Percentiles rank a stretch among this genome's conserved stretches.
Conservation (phyloP, 495 filamentous ascomycete species). For the Thermothielavioides terrestris region DNA sequence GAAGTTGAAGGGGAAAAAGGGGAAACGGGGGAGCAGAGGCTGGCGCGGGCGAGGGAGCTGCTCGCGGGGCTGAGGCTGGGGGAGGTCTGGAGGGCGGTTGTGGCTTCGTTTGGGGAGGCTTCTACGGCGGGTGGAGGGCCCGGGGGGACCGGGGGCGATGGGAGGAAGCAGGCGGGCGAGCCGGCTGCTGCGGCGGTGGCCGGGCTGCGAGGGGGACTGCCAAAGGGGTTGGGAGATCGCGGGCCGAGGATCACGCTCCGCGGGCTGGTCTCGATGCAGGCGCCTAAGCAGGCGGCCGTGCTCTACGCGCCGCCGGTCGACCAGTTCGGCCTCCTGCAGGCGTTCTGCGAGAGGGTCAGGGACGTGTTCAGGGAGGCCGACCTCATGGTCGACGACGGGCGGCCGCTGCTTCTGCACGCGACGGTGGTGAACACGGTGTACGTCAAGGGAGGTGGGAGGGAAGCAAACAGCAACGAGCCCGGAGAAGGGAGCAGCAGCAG, state of each 20-base stretch:
- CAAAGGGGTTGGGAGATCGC: neutral
- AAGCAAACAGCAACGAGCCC: no score
- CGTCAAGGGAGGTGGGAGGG: constrained; percentile 37
- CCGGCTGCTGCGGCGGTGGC: neutral
- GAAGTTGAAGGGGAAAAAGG: neutral
- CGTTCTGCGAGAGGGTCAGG: constrained; percentile 56
- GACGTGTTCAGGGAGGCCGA: constrained; percentile 53
- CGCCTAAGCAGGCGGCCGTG: constrained; percentile 28
- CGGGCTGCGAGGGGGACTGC: neutral
- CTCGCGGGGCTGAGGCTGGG: constrained; percentile 47
- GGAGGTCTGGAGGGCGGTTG: constrained; percentile 35
- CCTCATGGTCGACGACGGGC: constrained; percentile 49
- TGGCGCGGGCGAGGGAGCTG: constrained; percentile 51
- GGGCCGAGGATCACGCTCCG: constrained; percentile 34
- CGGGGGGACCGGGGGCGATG: neutral
- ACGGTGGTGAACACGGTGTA: constrained; percentile 88
- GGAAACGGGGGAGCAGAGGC: neutral
- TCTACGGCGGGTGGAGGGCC: neutral
- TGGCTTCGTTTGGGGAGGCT: neutral
- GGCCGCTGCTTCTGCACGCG: constrained; percentile 72
- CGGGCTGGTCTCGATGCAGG: constrained; percentile 43
- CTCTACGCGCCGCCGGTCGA: constrained; percentile 48
- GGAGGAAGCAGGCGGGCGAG: neutral
- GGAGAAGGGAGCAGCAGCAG: no score
- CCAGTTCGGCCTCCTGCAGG: constrained; percentile 42